Percentiles rank a stretch among this genome's conserved stretches.
phyloP scores from a whole-genome alignment of 2,329 filamentous ascomycete genomes.

The Penicillium italicum region DNA sequence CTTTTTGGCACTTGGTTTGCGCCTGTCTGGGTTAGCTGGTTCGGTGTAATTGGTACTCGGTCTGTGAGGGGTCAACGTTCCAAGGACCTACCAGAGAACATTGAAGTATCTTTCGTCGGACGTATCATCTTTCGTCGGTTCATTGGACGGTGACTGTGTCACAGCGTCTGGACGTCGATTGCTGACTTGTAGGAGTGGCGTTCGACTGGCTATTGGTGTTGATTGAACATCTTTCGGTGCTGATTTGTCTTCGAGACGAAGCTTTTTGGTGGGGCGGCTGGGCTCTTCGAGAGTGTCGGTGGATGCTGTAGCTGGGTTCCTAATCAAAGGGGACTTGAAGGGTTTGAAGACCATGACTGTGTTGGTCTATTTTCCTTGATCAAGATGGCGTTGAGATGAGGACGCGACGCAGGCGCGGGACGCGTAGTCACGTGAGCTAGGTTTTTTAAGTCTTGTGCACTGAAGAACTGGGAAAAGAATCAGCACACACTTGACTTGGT shows the following conservation, averaged over 20 bases:
- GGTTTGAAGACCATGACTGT: constrained; percentile 45
- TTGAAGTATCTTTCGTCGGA: constrained; percentile 43
- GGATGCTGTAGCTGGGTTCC: constrained; percentile 24
- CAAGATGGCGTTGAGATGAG: constrained; percentile 1
- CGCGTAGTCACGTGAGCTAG: constrained; percentile 24
- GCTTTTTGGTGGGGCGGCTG: constrained; percentile 35
- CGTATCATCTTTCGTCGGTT: constrained; percentile 4
- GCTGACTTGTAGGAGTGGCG: constrained; percentile 33
- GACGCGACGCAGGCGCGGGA: constrained; percentile 15
- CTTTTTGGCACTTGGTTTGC: constrained; percentile 67
- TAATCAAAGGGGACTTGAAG: constrained; percentile 45
- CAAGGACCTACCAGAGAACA: constrained; percentile 44
- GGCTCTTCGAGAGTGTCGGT: constrained; percentile 4
- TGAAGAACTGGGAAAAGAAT: background rate
- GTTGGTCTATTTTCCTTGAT: background rate
- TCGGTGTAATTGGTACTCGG: background rate
- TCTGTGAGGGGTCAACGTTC: background rate
- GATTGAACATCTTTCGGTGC: constrained; percentile 7
- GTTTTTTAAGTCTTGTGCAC: background rate
- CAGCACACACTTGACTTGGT: background rate
- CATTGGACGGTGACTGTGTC: constrained; percentile 1
- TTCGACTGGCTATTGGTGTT: constrained; percentile 20
- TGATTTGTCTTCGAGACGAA: constrained; percentile 27
- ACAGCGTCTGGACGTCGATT: constrained; percentile 19
- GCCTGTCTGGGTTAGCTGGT: constrained; percentile 43